Conservation (phyloP, 495 filamentous ascomycete species). For the Pyrenula aspistea region DNA sequence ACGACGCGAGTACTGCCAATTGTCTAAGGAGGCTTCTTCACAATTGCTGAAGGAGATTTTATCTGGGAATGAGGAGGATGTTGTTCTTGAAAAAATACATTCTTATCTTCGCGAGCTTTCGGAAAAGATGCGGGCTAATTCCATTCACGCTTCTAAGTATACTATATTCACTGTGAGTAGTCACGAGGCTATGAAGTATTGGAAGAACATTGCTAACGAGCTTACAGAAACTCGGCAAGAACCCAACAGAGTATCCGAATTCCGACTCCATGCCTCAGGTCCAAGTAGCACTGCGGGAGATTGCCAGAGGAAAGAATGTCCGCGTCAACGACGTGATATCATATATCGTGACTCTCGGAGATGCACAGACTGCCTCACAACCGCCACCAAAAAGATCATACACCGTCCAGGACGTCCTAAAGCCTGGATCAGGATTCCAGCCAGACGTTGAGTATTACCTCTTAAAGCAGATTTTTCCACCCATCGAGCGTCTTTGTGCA, state of each 20-base stretch:
- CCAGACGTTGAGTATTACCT: slow-evolving; percentile 95
- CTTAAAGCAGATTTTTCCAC: slow-evolving; percentile 95
- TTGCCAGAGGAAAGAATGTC: slow-evolving; percentile 75
- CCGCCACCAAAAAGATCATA: slow-evolving; percentile 77
- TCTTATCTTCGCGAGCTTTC: slow-evolving; percentile 79
- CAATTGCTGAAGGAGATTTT: slow-evolving; percentile 77
- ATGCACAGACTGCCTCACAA: slow-evolving; percentile 41
- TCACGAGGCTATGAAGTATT: neutral
- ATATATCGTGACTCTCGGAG: slow-evolving; percentile 81
- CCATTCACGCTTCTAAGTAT: slow-evolving; percentile 71
- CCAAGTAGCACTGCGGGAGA: slow-evolving; percentile 81
- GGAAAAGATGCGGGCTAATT: slow-evolving; percentile 66
- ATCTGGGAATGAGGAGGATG: slow-evolving; percentile 83
- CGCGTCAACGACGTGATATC: slow-evolving; percentile 91
- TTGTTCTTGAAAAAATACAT: slow-evolving; percentile 80
- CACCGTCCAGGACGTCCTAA: slow-evolving; percentile 73
- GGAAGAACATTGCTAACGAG: too few relatives aligned
- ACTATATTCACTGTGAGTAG: slow-evolving; percentile 73
- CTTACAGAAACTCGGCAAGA: slow-evolving; percentile 73
- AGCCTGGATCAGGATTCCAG: slow-evolving; percentile 56
- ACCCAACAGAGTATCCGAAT: slow-evolving; percentile 86
- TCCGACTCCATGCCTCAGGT: slow-evolving; percentile 92
- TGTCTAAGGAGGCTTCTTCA: slow-evolving; percentile 87
- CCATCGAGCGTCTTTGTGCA: slow-evolving; percentile 93
- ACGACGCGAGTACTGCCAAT: slow-evolving; percentile 84